Evolutionary conservation across 495 filamentous ascomycete species (phyloP).

Genomic region (Penicillium coffeae): DNA sequence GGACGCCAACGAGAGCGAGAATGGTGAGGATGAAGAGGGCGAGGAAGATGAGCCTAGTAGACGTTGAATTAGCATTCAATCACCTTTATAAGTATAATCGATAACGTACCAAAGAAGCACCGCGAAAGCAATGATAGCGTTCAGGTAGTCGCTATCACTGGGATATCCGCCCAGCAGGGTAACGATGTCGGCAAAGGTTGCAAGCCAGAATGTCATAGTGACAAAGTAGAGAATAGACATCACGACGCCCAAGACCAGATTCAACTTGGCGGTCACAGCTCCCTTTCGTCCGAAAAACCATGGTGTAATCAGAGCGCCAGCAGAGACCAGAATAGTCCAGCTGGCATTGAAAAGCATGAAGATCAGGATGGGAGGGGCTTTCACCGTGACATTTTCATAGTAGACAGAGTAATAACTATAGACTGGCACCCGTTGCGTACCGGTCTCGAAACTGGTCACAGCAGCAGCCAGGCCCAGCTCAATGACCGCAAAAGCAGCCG

Average conservation of each 20-base stretch:
- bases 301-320: constrained; percentile 17
- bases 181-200: constrained; percentile 29
- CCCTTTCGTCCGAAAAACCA: constrained; percentile 21
- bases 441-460: constrained; percentile 6
- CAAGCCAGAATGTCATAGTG: constrained; percentile 34
- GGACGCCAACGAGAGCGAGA: constrained; percentile 26
- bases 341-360: constrained; percentile 23
- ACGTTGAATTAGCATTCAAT: neutral
- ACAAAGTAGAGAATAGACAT: constrained; percentile 24
- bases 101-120: constrained; percentile 26
- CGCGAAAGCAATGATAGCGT: constrained; percentile 29
- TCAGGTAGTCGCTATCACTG: constrained; percentile 15
- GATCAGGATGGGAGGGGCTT: constrained; percentile 18
- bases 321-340: constrained; percentile 24
- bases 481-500: constrained; percentile 21
- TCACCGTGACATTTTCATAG: constrained; percentile 9
- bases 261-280: constrained; percentile 14
- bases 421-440: neutral
- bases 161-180: constrained; percentile 5
- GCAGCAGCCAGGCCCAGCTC: constrained; percentile 27
- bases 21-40: constrained; percentile 26
- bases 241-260: constrained; percentile 16
- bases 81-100: no score
- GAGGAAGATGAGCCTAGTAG: constrained; percentile 25
- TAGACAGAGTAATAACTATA: constrained; percentile 9